A percentile compares a stretch with the other conserved stretches of the same genome.
These are phyloP conservation scores for Guyanaporus albipodus DNA, from an alignment of 768 basidiomycete species.

Conservation along the genomic window DNA sequence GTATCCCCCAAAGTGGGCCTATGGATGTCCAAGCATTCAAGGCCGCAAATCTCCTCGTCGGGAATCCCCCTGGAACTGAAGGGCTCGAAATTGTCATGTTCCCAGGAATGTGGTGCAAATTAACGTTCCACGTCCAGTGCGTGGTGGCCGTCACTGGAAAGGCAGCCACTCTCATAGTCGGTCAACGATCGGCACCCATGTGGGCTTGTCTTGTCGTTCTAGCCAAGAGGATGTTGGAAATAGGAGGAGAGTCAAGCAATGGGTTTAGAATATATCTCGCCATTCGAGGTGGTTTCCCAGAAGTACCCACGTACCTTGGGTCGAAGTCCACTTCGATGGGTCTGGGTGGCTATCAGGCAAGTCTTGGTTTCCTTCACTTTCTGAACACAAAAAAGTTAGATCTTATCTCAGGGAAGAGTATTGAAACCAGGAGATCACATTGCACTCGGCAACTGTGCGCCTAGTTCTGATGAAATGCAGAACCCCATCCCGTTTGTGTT, in stretches of 20 bases:
- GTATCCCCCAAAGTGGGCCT: conserved; percentile 60
- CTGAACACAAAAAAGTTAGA: conserved; percentile 3
- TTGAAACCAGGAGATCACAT: conserved; percentile 51
- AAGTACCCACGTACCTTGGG: conserved; percentile 51
- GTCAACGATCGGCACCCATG: conserved; percentile 37
- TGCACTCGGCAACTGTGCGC: conserved; percentile 34
- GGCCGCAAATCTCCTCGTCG: conserved; percentile 55
- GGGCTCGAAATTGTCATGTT: conserved; percentile 52
- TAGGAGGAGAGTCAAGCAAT: conserved; percentile 29
- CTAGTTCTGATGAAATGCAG: conserved; percentile 13
- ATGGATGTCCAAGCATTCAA: conserved; percentile 59
- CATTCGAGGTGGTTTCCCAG: conserved; percentile 58
- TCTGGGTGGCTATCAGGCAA: conserved; percentile 55
- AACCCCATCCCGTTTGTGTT: conserved; percentile 10
- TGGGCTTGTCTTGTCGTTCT: conserved; percentile 51
- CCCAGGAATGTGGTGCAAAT: conserved; percentile 39
- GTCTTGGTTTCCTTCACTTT: conserved; percentile 3
- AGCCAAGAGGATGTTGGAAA: conserved; percentile 38
- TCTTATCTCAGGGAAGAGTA: conserved; percentile 42
- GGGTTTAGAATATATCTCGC: conserved; percentile 57
- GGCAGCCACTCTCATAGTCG: conserved; percentile 38
- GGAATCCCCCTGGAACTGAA: conserved; percentile 48
- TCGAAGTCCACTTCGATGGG: conserved; percentile 66
- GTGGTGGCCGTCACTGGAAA: conserved; percentile 58
- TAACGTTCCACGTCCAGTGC: conserved; percentile 47